Base-by-base conservation (phyloP, 202 grass and related monocot species). In the Tripidium arundinaceum region DNA sequence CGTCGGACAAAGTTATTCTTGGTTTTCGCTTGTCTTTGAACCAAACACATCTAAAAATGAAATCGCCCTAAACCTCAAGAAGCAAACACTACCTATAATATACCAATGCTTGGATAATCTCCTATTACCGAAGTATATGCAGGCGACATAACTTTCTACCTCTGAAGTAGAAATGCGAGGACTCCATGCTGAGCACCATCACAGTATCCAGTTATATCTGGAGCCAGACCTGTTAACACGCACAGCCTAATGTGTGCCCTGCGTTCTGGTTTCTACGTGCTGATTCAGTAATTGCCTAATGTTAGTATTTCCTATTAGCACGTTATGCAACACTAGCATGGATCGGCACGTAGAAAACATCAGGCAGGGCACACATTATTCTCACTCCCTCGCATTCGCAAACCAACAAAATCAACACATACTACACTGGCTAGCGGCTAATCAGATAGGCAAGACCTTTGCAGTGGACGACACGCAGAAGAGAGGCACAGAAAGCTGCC, bases 381-480 rank as follows among this genome's bases (percentile, higher is more conserved):
- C 67, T 46, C 66, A 24, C 21, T 45, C 66, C 39, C 39, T 43
- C 39, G 24, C 38, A 69, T 11, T 19, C 46, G 16, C 46, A 52
- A 39, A 28, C 42, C 40, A 7, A 28, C 40, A 45, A 70, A 70
- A 45, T 46, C 22, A 70, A 70, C 39, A 28, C 24, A 70, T 54
- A 43, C 25, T 29, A 70, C 62, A 65, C 67, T 46, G 40, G 3
- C 67, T 45, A 72, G 69, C 43, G 63, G 57, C 12, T 27, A 64
- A 47, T 47, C 26, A 77, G 60, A 77, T 15, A 45, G 42, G 8
- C 45, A 72, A 34, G 11, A 24, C n/a, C 79, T 40, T 65, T 65
- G 31, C 6, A 65, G 42, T 27, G 43, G n/a, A n/a, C n/a, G 69
- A 82, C 79, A 82, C 49, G 41, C 29, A 54, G 80, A 82, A 74